These are phyloP conservation scores for Starmera amethionina DNA, from an alignment of 805 yeast genomes.

Conservation along the genomic window DNA sequence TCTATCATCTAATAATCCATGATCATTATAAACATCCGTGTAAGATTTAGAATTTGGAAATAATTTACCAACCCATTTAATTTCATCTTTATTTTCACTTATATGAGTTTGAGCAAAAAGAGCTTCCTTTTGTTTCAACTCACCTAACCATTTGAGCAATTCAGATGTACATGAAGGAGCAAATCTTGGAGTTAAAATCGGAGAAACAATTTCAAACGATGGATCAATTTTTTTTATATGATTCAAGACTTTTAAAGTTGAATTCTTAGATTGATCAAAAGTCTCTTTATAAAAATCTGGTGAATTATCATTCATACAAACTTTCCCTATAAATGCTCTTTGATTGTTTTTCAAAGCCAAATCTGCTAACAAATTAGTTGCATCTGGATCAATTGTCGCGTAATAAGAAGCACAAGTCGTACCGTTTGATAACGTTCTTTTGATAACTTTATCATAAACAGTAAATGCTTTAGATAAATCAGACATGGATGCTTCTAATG, in stretches of 20 bases:
- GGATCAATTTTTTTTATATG: slow-evolving; percentile 50
- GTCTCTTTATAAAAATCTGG: slow-evolving; percentile 64
- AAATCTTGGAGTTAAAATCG: slow-evolving; percentile 86
- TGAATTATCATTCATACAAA: slow-evolving; percentile 83
- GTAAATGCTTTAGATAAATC: slow-evolving; percentile 43
- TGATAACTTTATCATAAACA: slow-evolving; percentile 61
- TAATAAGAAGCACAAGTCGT: slow-evolving; percentile 91
- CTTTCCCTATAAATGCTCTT: slow-evolving; percentile 85
- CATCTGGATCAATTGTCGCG: slow-evolving; percentile 74
- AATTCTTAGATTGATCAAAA: slow-evolving; percentile 39
- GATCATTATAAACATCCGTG: slow-evolving; percentile 66
- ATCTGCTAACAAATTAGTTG: slow-evolving; percentile 71
- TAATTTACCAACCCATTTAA: slow-evolving; percentile 57
- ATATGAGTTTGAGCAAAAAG: slow-evolving; percentile 85
- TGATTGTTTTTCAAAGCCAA: slow-evolving; percentile 62
- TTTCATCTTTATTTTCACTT: slow-evolving; percentile 71
- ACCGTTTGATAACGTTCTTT: slow-evolving; percentile 64
- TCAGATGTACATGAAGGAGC: slow-evolving; percentile 78
- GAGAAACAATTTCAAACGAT: slow-evolving; percentile 40
- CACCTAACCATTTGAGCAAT: slow-evolving; percentile 55
- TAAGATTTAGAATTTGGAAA: slow-evolving; percentile 67
- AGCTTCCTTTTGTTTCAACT: slow-evolving; percentile 33
- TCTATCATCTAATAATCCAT: slow-evolving; percentile 45
- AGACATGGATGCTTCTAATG: slow-evolving; percentile 63
- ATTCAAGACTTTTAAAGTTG: slow-evolving; percentile 47